Percentiles rank a stretch among this genome's conserved stretches.
Conservation (phyloP, 805 yeast species). For the Monosporozyma aerobia region DNA sequence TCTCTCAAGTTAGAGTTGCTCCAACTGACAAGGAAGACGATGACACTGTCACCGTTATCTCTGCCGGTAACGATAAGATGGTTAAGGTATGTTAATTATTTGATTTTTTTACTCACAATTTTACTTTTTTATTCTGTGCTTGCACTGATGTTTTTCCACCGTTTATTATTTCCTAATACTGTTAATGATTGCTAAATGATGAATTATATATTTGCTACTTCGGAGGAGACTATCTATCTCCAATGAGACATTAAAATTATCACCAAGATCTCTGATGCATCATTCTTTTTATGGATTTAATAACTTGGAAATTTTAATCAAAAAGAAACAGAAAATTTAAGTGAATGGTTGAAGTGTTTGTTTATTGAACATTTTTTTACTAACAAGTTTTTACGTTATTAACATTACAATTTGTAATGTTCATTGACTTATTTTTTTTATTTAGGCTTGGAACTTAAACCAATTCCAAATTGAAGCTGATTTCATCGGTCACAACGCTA, state of each 20-base stretch:
- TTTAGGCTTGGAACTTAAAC: conserved; percentile 88
- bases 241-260: conserved; percentile 89
- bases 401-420: conserved; percentile 34
- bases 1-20: conserved; percentile 93
- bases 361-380: conserved; percentile 1
- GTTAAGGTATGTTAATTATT: conserved; percentile 80
- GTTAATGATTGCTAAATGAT: conserved; percentile 44
- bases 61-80: conserved; percentile 98
- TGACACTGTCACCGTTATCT: conserved; percentile 65
- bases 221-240: conserved; percentile 62
- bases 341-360: not conserved
- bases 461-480: conserved; percentile 85
- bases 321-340: not conserved
- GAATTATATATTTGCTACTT: conserved; percentile 97
- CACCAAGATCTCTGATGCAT: conserved; percentile 98
- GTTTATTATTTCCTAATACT: not conserved
- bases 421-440: conserved; percentile 16
- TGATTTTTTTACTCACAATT: conserved; percentile 6
- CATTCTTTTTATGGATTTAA: not conserved
- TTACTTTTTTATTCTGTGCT: not conserved
- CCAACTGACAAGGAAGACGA: conserved; percentile 47
- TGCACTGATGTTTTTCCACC: conserved; percentile 5
- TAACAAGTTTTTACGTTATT: not conserved
- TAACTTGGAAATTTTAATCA: not conserved
- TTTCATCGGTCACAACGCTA: conserved; percentile 98